These are phyloP conservation scores for Pyracantha coccinea DNA, from an alignment of 331 rosid species.

Conservation along the genomic window DNA sequence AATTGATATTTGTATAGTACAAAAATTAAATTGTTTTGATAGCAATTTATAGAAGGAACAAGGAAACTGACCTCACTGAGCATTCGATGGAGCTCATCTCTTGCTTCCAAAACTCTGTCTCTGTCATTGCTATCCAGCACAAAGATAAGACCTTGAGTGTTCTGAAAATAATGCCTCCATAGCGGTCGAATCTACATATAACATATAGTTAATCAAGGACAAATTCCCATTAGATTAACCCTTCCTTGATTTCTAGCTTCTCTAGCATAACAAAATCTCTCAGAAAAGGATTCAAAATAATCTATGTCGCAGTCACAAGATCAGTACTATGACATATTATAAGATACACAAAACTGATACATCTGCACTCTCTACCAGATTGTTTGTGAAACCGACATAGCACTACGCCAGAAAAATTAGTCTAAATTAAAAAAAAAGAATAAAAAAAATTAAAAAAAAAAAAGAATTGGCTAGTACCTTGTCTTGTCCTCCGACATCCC, in stretches of 20 bases:
- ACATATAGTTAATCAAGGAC: background rate
- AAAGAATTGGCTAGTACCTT: conserved; percentile 29
- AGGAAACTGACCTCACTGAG: conserved; percentile 56
- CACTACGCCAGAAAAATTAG: background rate
- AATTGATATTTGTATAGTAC: background rate
- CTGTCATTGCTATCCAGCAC: conserved; percentile 84
- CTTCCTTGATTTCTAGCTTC: too few relatives aligned
- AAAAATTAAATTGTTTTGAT: background rate
- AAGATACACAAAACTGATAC: too few relatives aligned
- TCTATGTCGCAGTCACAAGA: too few relatives aligned
- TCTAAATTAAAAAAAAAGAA: background rate
- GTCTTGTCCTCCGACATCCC: conserved; percentile 94
- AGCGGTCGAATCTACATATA: conserved; percentile 60
- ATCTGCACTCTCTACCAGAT: too few relatives aligned
- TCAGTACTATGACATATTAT: too few relatives aligned
- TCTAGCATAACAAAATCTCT: too few relatives aligned
- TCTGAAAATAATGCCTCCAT: conserved; percentile 86
- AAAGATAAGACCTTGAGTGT: conserved; percentile 73
- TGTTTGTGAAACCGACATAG: too few relatives aligned
- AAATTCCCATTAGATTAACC: background rate
- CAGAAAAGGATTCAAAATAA: too few relatives aligned
- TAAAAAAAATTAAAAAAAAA: background rate
- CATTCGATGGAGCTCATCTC: conserved; percentile 85
- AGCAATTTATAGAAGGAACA: background rate
- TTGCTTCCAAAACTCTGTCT: conserved; percentile 72